Evolutionary conservation across 2,329 filamentous ascomycete species (phyloP).

Genomic region (Acrocalymma vagum): DNA sequence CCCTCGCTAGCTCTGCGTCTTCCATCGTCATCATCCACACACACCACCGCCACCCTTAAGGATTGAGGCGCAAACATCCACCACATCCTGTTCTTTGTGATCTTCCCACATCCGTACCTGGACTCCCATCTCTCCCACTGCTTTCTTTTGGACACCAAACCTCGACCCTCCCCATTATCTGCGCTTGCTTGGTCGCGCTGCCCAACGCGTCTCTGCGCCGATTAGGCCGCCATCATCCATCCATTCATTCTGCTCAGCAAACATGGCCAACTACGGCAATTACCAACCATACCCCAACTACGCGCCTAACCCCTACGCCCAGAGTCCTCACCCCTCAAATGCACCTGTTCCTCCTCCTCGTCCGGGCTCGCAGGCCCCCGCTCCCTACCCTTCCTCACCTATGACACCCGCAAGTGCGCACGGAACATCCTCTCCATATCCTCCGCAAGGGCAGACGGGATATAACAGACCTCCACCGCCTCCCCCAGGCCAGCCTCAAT

Average conservation of each 20-base stretch:
- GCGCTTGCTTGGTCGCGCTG: conserved; percentile 25
- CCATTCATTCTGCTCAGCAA: conserved; percentile 17
- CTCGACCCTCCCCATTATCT: conserved; percentile 17
- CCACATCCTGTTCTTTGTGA: conserved; percentile 1
- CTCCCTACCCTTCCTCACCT: conserved; percentile 54
- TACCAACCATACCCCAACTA: conserved; percentile 38
- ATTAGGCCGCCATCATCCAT: conserved; percentile 2
- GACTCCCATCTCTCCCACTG: neutral
- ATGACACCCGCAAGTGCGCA: conserved; percentile 46
- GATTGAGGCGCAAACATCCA: conserved; percentile 1
- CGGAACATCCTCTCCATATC: conserved; percentile 45
- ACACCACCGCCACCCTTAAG: conserved; percentile 27
- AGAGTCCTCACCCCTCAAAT: conserved; percentile 29
- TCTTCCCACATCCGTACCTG: neutral
- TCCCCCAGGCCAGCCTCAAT: conserved; percentile 35
- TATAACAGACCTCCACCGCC: conserved; percentile 46
- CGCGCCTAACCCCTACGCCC: conserved; percentile 37
- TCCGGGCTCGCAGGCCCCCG: conserved; percentile 45
- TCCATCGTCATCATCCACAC: conserved; percentile 41
- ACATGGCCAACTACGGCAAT: conserved; percentile 42
- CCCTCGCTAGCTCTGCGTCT: conserved; percentile 38
- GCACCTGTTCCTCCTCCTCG: conserved; percentile 41
- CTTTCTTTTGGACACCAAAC: no score
- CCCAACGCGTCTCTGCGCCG: no score
- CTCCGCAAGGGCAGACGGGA: conserved; percentile 42